Percentiles rank a stretch among this genome's conserved stretches.
phyloP scores from a whole-genome alignment of 2,329 filamentous ascomycete species.

The Phyllosticta capitalensis region DNA sequence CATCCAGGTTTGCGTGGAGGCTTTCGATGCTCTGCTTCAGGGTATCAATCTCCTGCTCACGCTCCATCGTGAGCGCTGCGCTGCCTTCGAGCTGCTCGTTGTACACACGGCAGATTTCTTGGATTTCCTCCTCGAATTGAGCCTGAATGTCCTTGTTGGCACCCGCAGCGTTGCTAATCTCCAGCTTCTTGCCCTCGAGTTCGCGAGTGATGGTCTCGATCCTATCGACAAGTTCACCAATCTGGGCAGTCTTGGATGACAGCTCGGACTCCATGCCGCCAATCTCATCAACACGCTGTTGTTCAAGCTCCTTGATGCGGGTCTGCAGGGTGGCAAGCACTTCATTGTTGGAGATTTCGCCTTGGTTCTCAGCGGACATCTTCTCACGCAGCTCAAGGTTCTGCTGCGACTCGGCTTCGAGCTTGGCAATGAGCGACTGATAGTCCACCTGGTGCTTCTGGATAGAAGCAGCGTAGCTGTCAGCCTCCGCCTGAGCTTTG shows the following conservation, averaged over 20 bases:
- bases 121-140: slow-evolving; percentile 8
- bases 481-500: neutral
- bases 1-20: slow-evolving; percentile 4
- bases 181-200: slow-evolving; percentile 7
- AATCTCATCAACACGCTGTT: slow-evolving; percentile 4
- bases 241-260: slow-evolving; percentile 3
- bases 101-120: slow-evolving; percentile 9
- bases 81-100: slow-evolving; percentile 9
- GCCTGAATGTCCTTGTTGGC: slow-evolving; percentile 4
- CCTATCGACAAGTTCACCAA: slow-evolving; percentile 2
- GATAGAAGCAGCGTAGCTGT: neutral
- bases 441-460: slow-evolving; percentile 1
- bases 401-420: slow-evolving; percentile 1
- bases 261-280: neutral
- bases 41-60: slow-evolving; percentile 4
- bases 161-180: neutral
- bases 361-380: slow-evolving; percentile 1
- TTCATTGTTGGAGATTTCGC: slow-evolving; percentile 3
- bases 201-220: slow-evolving; percentile 4
- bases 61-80: neutral
- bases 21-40: slow-evolving; percentile 5
- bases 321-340: slow-evolving; percentile 2
- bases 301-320: slow-evolving; percentile 9
- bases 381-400: slow-evolving; percentile 6
- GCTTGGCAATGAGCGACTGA: slow-evolving; percentile 1